phyloP scores from a whole-genome alignment of 257 asterid species.

The Leonotis leonurus region DNA sequence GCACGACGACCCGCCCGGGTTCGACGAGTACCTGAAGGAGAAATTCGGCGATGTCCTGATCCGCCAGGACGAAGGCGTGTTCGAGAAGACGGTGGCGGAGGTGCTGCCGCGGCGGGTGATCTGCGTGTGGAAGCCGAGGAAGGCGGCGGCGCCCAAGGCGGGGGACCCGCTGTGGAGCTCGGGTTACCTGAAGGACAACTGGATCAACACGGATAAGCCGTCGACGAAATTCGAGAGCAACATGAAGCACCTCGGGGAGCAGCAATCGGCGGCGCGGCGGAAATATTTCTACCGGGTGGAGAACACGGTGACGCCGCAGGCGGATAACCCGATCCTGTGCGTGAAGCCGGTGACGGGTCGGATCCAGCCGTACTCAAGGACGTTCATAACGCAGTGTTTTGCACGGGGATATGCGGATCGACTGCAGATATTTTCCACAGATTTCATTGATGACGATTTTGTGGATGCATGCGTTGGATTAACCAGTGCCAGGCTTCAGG shows the following conservation, averaged over 20 bases:
- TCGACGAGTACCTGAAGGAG: conserved; percentile 51
- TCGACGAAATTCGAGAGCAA: conserved; percentile 82
- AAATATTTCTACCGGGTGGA: conserved; percentile 80
- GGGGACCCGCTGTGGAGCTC: conserved; percentile 65
- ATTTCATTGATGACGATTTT: conserved; percentile 72
- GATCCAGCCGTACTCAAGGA: conserved; percentile 67
- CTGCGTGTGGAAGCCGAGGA: conserved; percentile 91
- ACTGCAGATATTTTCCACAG: conserved; percentile 74
- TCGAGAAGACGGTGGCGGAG: conserved; percentile 51
- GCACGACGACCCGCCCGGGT: conserved; percentile 76
- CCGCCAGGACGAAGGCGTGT: conserved; percentile 58
- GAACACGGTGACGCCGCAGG: conserved; percentile 91
- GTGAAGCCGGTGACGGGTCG: conserved; percentile 71
- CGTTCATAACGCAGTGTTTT: conserved; percentile 48
- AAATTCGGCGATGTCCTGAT: conserved; percentile 64
- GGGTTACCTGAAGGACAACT: conserved; percentile 60
- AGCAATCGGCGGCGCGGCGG: conserved; percentile 39
- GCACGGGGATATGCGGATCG: conserved; percentile 39
- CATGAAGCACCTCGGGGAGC: conserved; percentile 56
- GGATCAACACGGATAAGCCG: conserved; percentile 86
- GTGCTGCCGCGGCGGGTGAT: conserved; percentile 67
- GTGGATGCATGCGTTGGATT: conserved; percentile 84
- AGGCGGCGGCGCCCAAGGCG: conserved; percentile 41
- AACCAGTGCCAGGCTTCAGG: conserved; percentile 61
- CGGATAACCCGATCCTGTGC: conserved; percentile 75